phyloP scores from a whole-genome alignment of 2,329 filamentous ascomycete species.

The Zasmidium cellare region DNA sequence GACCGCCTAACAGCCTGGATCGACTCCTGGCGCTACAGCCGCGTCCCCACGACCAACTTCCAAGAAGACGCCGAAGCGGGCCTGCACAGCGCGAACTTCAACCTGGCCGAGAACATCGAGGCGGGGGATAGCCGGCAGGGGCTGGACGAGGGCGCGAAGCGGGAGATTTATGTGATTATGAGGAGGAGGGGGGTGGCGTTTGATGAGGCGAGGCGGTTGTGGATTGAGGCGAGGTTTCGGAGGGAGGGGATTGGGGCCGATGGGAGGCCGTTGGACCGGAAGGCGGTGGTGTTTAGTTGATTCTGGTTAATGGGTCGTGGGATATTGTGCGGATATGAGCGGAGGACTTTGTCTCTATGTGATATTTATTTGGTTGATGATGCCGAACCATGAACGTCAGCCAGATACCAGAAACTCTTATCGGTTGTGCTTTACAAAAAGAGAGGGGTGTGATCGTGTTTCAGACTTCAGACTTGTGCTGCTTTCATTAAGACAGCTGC shows the following conservation, averaged over 20 bases:
- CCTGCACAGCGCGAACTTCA: slow-evolving; percentile 78
- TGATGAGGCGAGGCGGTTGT: slow-evolving; percentile 84
- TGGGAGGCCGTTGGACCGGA: slow-evolving; percentile 84
- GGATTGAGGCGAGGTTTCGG: slow-evolving; percentile 81
- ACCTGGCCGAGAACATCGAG: slow-evolving; percentile 76
- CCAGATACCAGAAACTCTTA: no score
- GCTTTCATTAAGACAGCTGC: no score
- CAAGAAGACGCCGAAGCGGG: slow-evolving; percentile 84
- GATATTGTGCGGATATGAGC: no score
- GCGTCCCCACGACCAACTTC: slow-evolving; percentile 72
- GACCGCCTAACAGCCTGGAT: slow-evolving; percentile 40
- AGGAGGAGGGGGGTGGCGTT: slow-evolving; percentile 78
- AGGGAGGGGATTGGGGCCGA: slow-evolving; percentile 87
- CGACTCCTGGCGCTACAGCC: slow-evolving; percentile 64
- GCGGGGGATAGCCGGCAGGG: slow-evolving; percentile 77
- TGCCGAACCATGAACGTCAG: no score
- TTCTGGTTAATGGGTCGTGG: not conserved
- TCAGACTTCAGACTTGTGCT: no score
- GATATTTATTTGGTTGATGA: no score
- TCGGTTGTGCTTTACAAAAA: no score
- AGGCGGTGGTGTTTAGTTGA: slow-evolving; percentile 90
- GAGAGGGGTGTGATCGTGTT: no score
- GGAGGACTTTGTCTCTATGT: no score
- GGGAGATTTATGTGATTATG: slow-evolving; percentile 87
- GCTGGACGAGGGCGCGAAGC: slow-evolving; percentile 76